A percentile compares a stretch with the other conserved stretches of the same genome.
Evolutionary conservation across 495 filamentous ascomycete species (phyloP).

Genomic region (Emericellopsis terricola): DNA sequence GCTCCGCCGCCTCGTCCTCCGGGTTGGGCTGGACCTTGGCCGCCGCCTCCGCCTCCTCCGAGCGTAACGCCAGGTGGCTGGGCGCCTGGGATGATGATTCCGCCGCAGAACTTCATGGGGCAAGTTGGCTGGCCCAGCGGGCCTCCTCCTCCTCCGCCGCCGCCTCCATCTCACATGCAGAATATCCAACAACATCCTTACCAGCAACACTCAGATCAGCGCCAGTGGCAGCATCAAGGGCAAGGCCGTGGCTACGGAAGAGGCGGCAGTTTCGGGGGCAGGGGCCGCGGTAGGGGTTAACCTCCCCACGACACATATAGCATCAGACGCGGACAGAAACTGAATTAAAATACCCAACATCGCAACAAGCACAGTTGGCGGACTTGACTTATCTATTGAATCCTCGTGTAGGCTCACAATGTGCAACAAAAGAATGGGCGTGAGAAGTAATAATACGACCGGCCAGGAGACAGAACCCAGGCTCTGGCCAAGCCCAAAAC

Average conservation of each 20-base stretch:
- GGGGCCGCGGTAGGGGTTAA: neutral
- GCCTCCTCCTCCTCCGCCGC: slow-evolving; percentile 1
- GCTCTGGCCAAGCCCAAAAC: no score
- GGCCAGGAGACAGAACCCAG: no score
- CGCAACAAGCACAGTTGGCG: no score
- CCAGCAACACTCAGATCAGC: neutral
- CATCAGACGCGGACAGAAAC: no score
- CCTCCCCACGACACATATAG: no score
- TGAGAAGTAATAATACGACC: no score
- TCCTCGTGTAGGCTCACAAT: no score
- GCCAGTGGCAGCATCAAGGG: neutral
- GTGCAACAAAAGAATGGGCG: no score
- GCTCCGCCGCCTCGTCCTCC: neutral
- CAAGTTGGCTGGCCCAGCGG: neutral
- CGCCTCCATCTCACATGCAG: neutral
- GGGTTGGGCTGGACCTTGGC: neutral
- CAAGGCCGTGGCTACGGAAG: neutral
- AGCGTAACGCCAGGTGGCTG: neutral
- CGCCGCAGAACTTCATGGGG: neutral
- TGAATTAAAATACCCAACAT: no score
- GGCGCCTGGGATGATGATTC: neutral
- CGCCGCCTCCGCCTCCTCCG: neutral
- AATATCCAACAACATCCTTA: neutral
- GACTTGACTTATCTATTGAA: no score
- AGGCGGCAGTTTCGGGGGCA: neutral